Conservation (phyloP, 306 rosid genomes). For the Glycine tomentella region DNA sequence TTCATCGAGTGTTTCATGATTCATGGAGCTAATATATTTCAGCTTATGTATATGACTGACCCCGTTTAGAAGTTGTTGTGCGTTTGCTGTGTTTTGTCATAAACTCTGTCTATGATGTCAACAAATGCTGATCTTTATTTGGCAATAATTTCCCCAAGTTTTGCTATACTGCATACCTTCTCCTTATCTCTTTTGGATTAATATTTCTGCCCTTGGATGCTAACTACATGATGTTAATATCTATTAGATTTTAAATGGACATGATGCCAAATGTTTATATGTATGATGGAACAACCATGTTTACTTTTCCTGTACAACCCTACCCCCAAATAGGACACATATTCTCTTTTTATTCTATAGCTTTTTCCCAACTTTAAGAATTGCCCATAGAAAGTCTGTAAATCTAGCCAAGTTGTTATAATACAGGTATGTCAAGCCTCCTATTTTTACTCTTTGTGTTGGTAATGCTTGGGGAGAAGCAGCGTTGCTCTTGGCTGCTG, state of each 20-base stretch:
- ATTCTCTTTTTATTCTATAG: constrained; percentile 26
- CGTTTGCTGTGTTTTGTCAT: constrained; percentile 3
- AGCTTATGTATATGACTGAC: neutral
- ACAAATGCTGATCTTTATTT: constrained; percentile 3
- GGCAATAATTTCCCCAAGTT: neutral
- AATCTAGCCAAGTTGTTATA: constrained; percentile 38
- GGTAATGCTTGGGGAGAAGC: constrained; percentile 99
- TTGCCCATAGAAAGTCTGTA: constrained; percentile 39
- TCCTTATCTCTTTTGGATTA: constrained; percentile 24
- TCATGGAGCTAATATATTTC: constrained; percentile 16
- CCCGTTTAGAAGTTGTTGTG: constrained; percentile 1
- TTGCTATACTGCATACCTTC: constrained; percentile 21
- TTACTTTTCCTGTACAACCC: constrained; percentile 19
- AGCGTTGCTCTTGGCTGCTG: constrained; percentile 96
- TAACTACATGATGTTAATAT: constrained; percentile 12
- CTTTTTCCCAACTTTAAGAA: constrained; percentile 36
- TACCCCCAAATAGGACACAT: constrained; percentile 1
- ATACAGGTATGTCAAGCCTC: constrained; percentile 81
- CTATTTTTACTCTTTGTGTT: constrained; percentile 92
- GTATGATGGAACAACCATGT: constrained; percentile 13
- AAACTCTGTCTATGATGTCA: constrained; percentile 1
- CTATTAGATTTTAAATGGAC: constrained; percentile 13
- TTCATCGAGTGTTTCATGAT: constrained; percentile 12
- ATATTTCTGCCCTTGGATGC: constrained; percentile 20
- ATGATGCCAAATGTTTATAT: constrained; percentile 17